These are phyloP conservation scores for Solanum virginianum DNA, from an alignment of 257 asterid species.

Conservation along the genomic window DNA sequence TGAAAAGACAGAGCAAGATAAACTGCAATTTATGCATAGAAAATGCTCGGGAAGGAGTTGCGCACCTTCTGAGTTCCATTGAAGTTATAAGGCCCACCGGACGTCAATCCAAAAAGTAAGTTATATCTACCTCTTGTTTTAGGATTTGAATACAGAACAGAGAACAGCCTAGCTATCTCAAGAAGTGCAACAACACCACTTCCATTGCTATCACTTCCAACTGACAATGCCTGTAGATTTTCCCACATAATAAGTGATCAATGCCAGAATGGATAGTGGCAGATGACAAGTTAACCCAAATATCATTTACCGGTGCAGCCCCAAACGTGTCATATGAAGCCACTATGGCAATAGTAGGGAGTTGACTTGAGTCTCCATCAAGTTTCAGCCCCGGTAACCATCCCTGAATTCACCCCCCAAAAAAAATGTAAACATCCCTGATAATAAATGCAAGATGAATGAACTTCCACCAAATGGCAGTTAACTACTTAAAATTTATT, in stretches of 20 bases:
- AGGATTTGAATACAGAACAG: conserved; percentile 76
- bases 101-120: conserved; percentile 75
- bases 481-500: neutral
- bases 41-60: neutral
- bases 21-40: neutral
- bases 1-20: conserved; percentile 7
- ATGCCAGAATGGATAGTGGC: neutral
- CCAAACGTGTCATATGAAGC: conserved; percentile 99
- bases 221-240: conserved; percentile 52
- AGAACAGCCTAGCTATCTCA: conserved; percentile 86
- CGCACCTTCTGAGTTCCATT: conserved; percentile 78
- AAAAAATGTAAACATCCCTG: neutral
- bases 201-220: conserved; percentile 95
- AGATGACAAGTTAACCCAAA: neutral
- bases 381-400: conserved; percentile 91
- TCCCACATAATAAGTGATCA: neutral
- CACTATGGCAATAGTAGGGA: conserved; percentile 93
- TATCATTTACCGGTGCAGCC: conserved; percentile 76
- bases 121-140: conserved; percentile 86
- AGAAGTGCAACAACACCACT: conserved; percentile 89
- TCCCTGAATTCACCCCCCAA: conserved; percentile 39
- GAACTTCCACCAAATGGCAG: neutral
- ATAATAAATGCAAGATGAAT: neutral
- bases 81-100: conserved; percentile 96
- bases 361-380: conserved; percentile 81